Base-by-base conservation (phyloP, 176 grass and related monocot genomes). In the Lolium perenne region DNA sequence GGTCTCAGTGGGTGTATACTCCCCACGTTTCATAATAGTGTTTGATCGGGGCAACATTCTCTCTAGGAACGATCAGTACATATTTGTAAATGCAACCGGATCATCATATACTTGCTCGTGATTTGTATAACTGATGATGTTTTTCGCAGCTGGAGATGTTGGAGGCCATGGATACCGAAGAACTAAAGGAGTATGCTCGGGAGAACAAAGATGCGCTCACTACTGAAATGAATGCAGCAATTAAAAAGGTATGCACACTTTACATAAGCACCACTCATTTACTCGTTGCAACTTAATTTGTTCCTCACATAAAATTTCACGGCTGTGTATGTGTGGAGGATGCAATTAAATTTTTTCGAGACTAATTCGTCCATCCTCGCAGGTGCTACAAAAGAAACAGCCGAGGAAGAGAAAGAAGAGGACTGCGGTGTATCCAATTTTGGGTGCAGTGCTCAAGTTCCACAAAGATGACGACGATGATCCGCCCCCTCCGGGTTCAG, bases 391-490 rank as follows among this genome's bases (percentile, higher is more conserved):
- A 14, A 29, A 65, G 62, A 65, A 16, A 49, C 54, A 72, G 6
- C 68, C 40, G 12, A 83, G 59, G 21, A 84, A 9, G 10, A 83
- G 14, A 18, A 84, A 47, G 54, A 83, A 32, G 82, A 84, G 57
- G 41, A 35, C 54, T 12, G 15, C 18, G 3, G 2, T 61, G 23
- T 46, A 56, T 45, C 69, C 82, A 49, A 83, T 83, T 63, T 43
- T 84, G 11, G 82, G 70, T 50, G 82, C 82, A 8, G 82, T 84
- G 53, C 18, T 63, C 55, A 84, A 84, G 41, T 84, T 84, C 41
- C 82, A 84, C 41, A 75, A 63, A 9, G 38, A 84, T 0, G 32
- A 83, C 0, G 38, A 84, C 12, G 82, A 62, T 21, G 70, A 61
- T 48, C 17, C 7, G 5, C 20, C 22, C 8, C 66, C 80, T 57